These are phyloP conservation scores for Lasiosphaeris hirsuta DNA, from an alignment of 495 filamentous ascomycete genomes.

Conservation along the genomic window DNA sequence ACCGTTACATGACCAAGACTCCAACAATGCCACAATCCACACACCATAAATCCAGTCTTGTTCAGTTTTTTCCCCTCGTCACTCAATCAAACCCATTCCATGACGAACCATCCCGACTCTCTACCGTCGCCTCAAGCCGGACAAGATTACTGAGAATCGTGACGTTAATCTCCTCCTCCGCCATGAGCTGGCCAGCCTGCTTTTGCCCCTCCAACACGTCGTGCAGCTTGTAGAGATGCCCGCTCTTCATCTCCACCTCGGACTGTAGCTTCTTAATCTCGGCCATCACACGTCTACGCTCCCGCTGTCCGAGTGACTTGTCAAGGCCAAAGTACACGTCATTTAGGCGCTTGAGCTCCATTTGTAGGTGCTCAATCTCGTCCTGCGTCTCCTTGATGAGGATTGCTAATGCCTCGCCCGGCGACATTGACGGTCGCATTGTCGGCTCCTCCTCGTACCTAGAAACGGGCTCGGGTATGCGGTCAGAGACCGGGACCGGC, in stretches of 20 bases:
- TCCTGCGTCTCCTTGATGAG: constrained; percentile 79
- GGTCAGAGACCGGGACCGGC: constrained; percentile 69
- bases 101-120: constrained; percentile 27
- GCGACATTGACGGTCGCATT: constrained; percentile 70
- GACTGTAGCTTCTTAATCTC: constrained; percentile 63
- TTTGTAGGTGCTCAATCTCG: constrained; percentile 77
- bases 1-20: no score
- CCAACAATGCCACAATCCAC: background rate
- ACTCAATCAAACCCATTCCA: constrained; percentile 42
- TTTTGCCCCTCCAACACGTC: constrained; percentile 87
- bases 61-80: background rate
- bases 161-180: constrained; percentile 62
- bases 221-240: constrained; percentile 83
- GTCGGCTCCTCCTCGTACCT: constrained; percentile 67
- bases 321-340: constrained; percentile 64
- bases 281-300: constrained; percentile 60
- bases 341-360: constrained; percentile 58
- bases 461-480: constrained; percentile 39
- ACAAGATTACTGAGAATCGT: constrained; percentile 47
- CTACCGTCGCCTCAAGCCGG: constrained; percentile 18
- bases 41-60: background rate
- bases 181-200: constrained; percentile 61
- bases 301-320: constrained; percentile 59
- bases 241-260: constrained; percentile 73
- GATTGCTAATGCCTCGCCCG: constrained; percentile 70